Conservation (phyloP, 2,329 filamentous ascomycete genomes). For the Pestalotiopsis sp. region DNA sequence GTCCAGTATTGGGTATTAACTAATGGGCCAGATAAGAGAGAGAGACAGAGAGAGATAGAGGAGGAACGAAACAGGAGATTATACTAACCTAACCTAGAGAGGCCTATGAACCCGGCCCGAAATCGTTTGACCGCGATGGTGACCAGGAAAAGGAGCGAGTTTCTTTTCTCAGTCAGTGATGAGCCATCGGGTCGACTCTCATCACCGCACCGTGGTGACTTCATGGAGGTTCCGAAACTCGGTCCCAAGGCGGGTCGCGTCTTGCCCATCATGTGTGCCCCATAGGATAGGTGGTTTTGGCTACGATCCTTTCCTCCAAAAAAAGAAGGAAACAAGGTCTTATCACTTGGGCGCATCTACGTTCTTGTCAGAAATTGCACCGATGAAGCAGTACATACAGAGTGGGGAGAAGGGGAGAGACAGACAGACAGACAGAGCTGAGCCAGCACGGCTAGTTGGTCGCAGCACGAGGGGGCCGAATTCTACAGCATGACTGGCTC, state of each 20-base stretch:
- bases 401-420: too few species aligned
- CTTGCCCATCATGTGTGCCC: too few species aligned
- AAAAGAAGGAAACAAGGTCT: too few species aligned
- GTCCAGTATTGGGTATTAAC: background rate
- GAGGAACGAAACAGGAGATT: too few species aligned
- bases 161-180: background rate
- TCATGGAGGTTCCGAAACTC: background rate
- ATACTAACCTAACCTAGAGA: background rate
- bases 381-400: too few species aligned
- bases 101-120: background rate
- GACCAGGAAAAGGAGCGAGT: background rate
- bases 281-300: too few species aligned
- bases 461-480: background rate
- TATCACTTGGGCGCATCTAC: too few species aligned
- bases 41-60: background rate
- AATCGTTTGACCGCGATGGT: background rate
- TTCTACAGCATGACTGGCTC: background rate
- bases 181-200: background rate
- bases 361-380: too few species aligned
- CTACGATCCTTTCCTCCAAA: too few species aligned
- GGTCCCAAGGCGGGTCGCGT: too few species aligned
- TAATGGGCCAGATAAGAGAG: background rate
- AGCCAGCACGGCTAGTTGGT: background rate
- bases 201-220: background rate
- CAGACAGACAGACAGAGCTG: background rate